A percentile compares a stretch with the other conserved stretches of the same genome.
Evolutionary conservation across 2,329 filamentous ascomycete species (phyloP).

Genomic region (Aureobasidium sp.): DNA sequence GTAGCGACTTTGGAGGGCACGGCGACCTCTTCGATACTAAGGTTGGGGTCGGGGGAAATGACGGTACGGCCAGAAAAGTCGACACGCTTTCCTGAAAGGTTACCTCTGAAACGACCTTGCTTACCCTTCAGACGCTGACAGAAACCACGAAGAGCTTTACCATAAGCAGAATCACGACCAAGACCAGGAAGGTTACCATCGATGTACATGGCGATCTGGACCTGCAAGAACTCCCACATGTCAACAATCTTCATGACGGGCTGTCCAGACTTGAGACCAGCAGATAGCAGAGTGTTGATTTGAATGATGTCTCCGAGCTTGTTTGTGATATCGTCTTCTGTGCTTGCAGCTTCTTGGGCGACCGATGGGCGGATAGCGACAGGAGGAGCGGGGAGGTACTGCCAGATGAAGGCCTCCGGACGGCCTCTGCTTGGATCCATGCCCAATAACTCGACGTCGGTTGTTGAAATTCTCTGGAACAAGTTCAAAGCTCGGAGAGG

Average conservation of each 20-base stretch:
- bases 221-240: slow-evolving; percentile 93
- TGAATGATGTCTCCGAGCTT: slow-evolving; percentile 96
- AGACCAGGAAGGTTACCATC: slow-evolving; percentile 93
- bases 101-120: slow-evolving; percentile 93
- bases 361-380: slow-evolving; percentile 93
- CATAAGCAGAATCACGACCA: slow-evolving; percentile 69
- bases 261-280: slow-evolving; percentile 73
- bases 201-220: slow-evolving; percentile 95
- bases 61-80: slow-evolving; percentile 97
- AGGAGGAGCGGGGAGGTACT: slow-evolving; percentile 86
- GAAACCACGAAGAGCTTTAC: slow-evolving; percentile 85
- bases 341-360: slow-evolving; percentile 84
- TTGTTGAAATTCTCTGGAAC: slow-evolving; percentile 76
- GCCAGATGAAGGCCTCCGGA: slow-evolving; percentile 97
- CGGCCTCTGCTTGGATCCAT: slow-evolving; percentile 70
- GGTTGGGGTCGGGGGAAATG: slow-evolving; percentile 92
- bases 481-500: slow-evolving; percentile 81
- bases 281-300: slow-evolving; percentile 78
- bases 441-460: slow-evolving; percentile 85
- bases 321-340: slow-evolving; percentile 91
- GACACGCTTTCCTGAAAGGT: slow-evolving; percentile 94
- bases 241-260: slow-evolving; percentile 88
- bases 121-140: slow-evolving; percentile 95
- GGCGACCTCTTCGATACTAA: slow-evolving; percentile 88
- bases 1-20: slow-evolving; percentile 88